phyloP scores from a whole-genome alignment of 805 yeast genomes.

The Ogataea paradorogensis region DNA sequence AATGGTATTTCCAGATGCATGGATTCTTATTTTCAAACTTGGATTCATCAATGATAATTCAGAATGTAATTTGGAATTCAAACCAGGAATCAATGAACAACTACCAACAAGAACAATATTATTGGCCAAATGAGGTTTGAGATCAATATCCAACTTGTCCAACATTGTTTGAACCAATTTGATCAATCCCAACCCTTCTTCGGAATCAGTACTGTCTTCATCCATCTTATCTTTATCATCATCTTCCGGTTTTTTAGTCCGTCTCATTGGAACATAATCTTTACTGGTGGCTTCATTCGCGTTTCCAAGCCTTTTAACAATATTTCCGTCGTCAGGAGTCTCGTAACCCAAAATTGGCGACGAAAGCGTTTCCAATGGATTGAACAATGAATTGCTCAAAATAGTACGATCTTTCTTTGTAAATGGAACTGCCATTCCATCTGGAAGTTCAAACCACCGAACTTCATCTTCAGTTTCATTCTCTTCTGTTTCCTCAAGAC shows the following conservation, averaged over 20 bases:
- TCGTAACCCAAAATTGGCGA: slow-evolving; percentile 34
- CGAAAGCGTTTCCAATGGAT: slow-evolving; percentile 43
- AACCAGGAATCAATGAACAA: slow-evolving; percentile 73
- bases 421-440: slow-evolving; percentile 65
- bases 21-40: slow-evolving; percentile 79
- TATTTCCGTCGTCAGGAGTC: slow-evolving; percentile 51
- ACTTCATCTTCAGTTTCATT: slow-evolving; percentile 29
- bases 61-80: slow-evolving; percentile 69
- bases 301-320: slow-evolving; percentile 32
- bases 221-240: slow-evolving; percentile 33
- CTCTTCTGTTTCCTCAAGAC: slow-evolving; percentile 32
- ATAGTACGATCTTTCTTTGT: slow-evolving; percentile 54
- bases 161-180: slow-evolving; percentile 56
- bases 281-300: slow-evolving; percentile 38
- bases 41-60: slow-evolving; percentile 73
- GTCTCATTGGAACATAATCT: slow-evolving; percentile 72
- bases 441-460: slow-evolving; percentile 69
- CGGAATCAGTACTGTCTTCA: slow-evolving; percentile 26
- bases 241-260: slow-evolving; percentile 42
- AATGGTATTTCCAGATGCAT: slow-evolving; percentile 71
- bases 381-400: slow-evolving; percentile 72
- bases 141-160: slow-evolving; percentile 69
- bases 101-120: slow-evolving; percentile 88
- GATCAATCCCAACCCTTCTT: slow-evolving; percentile 42
- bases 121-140: slow-evolving; percentile 82